Evolutionary conservation across 108 stramenopile genomes (phyloP).

Genomic region (Nannochloropsis granulata): DNA sequence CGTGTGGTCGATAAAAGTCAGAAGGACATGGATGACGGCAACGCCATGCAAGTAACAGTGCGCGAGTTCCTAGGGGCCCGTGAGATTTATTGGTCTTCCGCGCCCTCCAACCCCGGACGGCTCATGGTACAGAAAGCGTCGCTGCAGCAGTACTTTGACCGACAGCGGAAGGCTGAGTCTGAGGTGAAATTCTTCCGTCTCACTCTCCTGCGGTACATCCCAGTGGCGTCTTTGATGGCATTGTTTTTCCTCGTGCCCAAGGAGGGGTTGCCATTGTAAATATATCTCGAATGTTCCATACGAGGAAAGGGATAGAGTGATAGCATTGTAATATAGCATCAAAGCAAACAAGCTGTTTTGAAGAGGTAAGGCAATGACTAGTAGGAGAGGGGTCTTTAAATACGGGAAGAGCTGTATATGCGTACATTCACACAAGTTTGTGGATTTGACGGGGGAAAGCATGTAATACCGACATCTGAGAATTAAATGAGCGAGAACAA

Average conservation of each 20-base stretch:
- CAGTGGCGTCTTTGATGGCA: neutral
- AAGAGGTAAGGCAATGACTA: no score
- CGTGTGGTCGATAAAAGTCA: neutral
- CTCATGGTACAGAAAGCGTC: neutral
- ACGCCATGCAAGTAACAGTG: neutral
- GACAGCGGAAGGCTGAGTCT: neutral
- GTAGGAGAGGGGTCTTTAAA: no score
- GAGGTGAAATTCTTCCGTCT: neutral
- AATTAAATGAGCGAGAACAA: no score
- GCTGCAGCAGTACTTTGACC: neutral
- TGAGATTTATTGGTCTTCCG: neutral
- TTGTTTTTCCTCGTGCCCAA: neutral
- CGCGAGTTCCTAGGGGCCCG: neutral
- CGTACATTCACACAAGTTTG: no score
- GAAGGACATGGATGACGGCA: neutral
- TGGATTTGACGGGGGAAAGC: no score
- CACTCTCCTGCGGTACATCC: neutral
- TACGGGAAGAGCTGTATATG: no score
- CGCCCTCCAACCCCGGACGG: neutral
- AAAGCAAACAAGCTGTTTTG: no score
- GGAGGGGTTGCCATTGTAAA: neutral
- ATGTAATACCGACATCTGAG: no score
- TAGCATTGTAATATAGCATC: no score
- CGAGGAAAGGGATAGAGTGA: no score
- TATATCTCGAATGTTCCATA: neutral